A percentile compares a stretch with the other conserved stretches of the same genome.
phyloP scores from a whole-genome alignment of 805 yeast genomes.

The Schwanniomyces polymorphus region DNA sequence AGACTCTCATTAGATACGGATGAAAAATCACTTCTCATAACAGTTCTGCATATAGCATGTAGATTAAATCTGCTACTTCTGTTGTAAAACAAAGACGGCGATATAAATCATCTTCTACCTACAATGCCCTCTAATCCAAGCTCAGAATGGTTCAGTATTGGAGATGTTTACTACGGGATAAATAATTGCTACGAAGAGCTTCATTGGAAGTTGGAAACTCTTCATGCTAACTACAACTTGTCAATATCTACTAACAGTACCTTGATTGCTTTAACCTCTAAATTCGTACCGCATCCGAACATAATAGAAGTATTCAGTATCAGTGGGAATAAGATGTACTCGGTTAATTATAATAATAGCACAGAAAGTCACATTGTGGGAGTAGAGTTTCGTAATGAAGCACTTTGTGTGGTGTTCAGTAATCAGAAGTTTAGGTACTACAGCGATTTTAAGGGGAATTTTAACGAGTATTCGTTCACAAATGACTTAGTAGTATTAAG shows the following conservation, averaged over 20 bases:
- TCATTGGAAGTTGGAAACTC: conserved; percentile 48
- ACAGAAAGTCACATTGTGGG: conserved; percentile 55
- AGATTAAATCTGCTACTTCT: too few species aligned
- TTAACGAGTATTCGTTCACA: conserved; percentile 47
- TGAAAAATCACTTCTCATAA: too few species aligned
- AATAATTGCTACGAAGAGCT: conserved; percentile 54
- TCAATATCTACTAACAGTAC: conserved; percentile 55
- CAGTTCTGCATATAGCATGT: too few species aligned
- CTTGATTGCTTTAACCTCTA: conserved; percentile 51
- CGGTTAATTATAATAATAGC: conserved; percentile 37
- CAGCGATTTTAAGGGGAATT: conserved; percentile 66
- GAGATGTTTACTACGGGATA: conserved; percentile 65
- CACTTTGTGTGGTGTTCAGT: conserved; percentile 54
- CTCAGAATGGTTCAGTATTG: conserved; percentile 76
- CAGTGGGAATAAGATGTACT: conserved; percentile 35
- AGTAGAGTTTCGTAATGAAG: conserved; percentile 51
- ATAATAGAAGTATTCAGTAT: conserved; percentile 36
- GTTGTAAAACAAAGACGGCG: neutral
- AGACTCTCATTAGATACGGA: too few species aligned
- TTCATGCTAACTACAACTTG: conserved; percentile 41
- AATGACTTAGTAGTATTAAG: conserved; percentile 17
- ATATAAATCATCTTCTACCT: too few species aligned
- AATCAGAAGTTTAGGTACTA: conserved; percentile 57
- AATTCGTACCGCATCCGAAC: conserved; percentile 33
- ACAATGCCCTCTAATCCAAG: conserved; percentile 40